Base-by-base conservation (phyloP, 148 eudicot species). In the Vaccinium vitisidaea region DNA sequence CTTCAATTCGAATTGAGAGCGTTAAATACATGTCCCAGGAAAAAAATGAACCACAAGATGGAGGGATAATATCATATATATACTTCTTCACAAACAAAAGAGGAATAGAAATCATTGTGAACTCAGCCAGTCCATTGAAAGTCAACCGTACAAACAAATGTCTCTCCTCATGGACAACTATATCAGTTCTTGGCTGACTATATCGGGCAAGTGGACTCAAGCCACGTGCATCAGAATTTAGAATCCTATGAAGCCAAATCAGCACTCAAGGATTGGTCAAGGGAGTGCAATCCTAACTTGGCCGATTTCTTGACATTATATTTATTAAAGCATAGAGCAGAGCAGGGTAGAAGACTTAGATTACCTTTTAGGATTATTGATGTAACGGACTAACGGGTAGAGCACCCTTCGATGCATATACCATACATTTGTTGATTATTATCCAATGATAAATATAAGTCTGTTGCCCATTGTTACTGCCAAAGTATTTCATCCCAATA, bases 1-100 rank as follows among this genome's bases (percentile, higher is more conserved):
- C 74, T 69, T 69, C 30, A 27, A 27, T 69, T 27, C 1, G 15
- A 69, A 27, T 30, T 30, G 43, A 30, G 39, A 1, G 14, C 16
- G 10, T 30, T 5, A 27, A 69, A 69, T 69, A 39, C 43, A 69
- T 27, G 74, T 69, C 43, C 39, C 74, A 15, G 30, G 30, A 13
- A 27, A 69, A 69, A 69, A 69, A 13, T 69, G 74, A 69, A 30
- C 39, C 74, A 69, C 74, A 4, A 36, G 74, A 27, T 39, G 2
- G 43, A 67, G 74, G 74, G 43, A 69, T 7, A 18, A 69, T 69
- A 82, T 49, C 25, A 23, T 7, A 52, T 43, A 36, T 43, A 48
- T 69, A 69, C 49, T 56, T 50, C 50, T 70, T 21, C 77, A 69
- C 74, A 79, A 79, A 79, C 49, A 55, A 27, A 13, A 55, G 13